Evolutionary conservation across 768 basidiomycete genomes (phyloP), one percentile per base, ranked within the genome.

Genomic region (Trametes villosa): DNA sequence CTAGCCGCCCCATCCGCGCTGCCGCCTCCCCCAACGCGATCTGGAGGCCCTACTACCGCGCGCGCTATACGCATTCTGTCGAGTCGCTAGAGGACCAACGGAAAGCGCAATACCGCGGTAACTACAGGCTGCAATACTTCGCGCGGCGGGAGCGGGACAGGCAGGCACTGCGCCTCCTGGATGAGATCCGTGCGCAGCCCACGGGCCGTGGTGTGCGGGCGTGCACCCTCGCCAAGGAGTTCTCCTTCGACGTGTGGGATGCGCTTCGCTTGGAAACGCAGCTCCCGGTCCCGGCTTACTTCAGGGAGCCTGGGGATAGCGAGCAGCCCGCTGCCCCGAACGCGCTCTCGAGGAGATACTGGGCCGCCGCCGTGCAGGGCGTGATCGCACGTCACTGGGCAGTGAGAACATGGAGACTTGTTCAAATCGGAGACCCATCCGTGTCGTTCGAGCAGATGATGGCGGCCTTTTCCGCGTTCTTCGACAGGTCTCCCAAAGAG

Each of bases 231-330:
- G 72, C 68, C 24, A 68, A 75, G n/a, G 71, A 71, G 40, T 71
- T 79, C 64, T 77, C 76, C 12, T 78, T 83, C 61, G 87, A 87
- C 60, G 77, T 81, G 38, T 87, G 83, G 83, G 82, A 86, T 66
- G 79, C 70, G 18, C 67, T 87, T 54, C 75, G 80, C 20, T 63
- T 76, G 15, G 78, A 81, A 64, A 67, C 74, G 29, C 65, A 70
- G 22, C 72, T 74, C 18, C 68, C 78, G 24, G 50, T 80, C 33
- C 78, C 80, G 0, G 57, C 64, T 33, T 63, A 66, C 47, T 70
- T 78, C 50, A 50, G 48, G 8, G 24, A 30, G 22, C 40, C 26
- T 9, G 51, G 27, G 55, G 48, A 36, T 36, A 22, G 27, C 48
- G 26, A 53, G 1, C 27, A 24, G n/a, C 24, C 20, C 27, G 47